Percentiles rank a stretch among this genome's conserved stretches.
Evolutionary conservation across 176 grass and related monocot genomes (phyloP).

Genomic region (Melocanna baccifera): DNA sequence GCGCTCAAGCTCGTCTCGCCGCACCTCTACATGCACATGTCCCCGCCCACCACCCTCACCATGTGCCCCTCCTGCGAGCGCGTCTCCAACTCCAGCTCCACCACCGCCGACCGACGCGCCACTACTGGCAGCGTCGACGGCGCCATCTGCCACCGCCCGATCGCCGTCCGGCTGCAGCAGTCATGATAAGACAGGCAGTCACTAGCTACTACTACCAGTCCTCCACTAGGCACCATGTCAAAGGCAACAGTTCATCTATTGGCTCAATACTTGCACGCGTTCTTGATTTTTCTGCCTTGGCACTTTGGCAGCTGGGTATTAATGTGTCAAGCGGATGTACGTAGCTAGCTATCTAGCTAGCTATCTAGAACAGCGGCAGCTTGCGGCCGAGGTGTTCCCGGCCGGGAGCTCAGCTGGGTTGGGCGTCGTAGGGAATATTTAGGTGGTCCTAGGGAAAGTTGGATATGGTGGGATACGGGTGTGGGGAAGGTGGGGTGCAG

Average conservation of each 20-base stretch:
- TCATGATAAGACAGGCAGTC: constrained; percentile 22
- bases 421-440: constrained; percentile 32
- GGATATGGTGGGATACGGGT: constrained; percentile 62
- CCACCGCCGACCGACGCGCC: constrained; percentile 2
- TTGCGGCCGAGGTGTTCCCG: not conserved
- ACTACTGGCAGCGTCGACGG: not conserved
- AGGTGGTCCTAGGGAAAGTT: constrained; percentile 36
- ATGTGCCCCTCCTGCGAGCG: constrained; percentile 91
- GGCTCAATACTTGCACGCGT: constrained; percentile 19
- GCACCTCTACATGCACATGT: constrained; percentile 65
- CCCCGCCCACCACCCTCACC: constrained; percentile 77
- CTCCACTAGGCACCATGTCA: constrained; percentile 26
- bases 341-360: not conserved
- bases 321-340: constrained; percentile 4
- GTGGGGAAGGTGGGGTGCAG: constrained; percentile 55
- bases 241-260: constrained; percentile 37
- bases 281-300: not conserved
- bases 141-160: constrained; percentile 46
- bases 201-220: not conserved
- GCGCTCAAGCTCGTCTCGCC: constrained; percentile 71
- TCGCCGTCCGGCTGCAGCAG: constrained; percentile 58
- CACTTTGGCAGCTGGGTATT: not conserved
- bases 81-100: constrained; percentile 34
- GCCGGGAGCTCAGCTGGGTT: constrained; percentile 11
- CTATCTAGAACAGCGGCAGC: not conserved